Evolutionary conservation across 768 basidiomycete genomes (phyloP), one percentile per base, ranked within the genome.

Genomic region (Chalciporus chontae): DNA sequence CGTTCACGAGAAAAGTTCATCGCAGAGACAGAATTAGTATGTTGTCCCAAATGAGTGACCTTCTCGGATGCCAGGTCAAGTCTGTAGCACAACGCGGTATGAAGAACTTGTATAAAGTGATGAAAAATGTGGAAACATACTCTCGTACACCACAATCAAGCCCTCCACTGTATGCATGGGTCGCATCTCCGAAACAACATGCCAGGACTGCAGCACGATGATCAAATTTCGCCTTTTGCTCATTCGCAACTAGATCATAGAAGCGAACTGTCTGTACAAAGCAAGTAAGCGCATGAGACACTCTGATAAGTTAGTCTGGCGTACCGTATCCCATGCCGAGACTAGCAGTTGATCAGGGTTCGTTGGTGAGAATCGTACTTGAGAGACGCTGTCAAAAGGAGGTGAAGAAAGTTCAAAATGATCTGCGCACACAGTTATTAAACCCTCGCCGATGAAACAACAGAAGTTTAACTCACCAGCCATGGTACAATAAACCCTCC

Each of bases 171-270:
- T 83, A 97, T 0, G 78, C 93, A 49, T 80, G 79, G 7, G 70
- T 70, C 1, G 73, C 76, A 51, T 89, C 85, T 1, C 73, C 66
- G 66, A 92, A 98, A 47, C 81, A 74, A 55, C 87, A 87, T 2
- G 87, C 79, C n/a, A 98, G 76, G 9, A 97, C 85, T 0, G 94
- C 89, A 5, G 92, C 92, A 17, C 90, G 81, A 52, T 95, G 89
- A 40, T 92, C 87, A 59, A 90, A 91, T 56, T 90, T 91, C n/a
- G 81, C 77, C 58, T 84, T 84, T 58, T 80, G 78, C 48, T 85
- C 81, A 60, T 83, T 84, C 24, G 79, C 66, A 2, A 55, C 55
- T 59, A 82, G 56, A 57, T 82, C 69, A 72, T 85, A 73, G 58
- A 81, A 61, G 61, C 84, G 55, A 63, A 88, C 64, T 63, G 80